These are phyloP conservation scores for Endothia cerciana DNA, from an alignment of 2,329 filamentous ascomycete genomes.

Conservation along the genomic window DNA sequence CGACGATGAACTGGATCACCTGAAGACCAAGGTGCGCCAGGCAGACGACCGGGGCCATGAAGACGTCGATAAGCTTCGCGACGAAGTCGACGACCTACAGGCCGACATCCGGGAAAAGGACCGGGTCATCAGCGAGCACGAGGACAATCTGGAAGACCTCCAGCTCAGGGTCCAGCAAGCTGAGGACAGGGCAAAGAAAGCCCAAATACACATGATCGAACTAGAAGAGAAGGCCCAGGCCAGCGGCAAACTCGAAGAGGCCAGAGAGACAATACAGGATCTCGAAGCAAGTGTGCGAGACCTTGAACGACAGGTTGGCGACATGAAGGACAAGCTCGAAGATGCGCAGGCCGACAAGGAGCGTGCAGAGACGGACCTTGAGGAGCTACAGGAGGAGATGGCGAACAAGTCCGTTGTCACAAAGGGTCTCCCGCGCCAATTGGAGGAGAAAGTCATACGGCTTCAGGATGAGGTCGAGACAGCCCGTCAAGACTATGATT, in stretches of 20 bases:
- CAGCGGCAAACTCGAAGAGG: slow-evolving; percentile 57
- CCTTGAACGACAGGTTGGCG: slow-evolving; percentile 58
- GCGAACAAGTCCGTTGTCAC: slow-evolving; percentile 78
- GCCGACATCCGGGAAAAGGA: slow-evolving; percentile 61
- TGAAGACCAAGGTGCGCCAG: slow-evolving; percentile 59
- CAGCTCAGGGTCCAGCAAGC: slow-evolving; percentile 52
- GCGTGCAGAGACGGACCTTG: slow-evolving; percentile 61
- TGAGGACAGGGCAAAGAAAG: slow-evolving; percentile 62
- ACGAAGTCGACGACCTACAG: slow-evolving; percentile 60
- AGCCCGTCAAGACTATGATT: slow-evolving; percentile 51
- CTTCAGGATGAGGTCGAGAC: slow-evolving; percentile 69
- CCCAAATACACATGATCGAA: slow-evolving; percentile 54
- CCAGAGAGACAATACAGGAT: slow-evolving; percentile 61
- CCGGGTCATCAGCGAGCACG: slow-evolving; percentile 58
- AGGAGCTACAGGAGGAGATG: slow-evolving; percentile 76
- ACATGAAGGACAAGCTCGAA: slow-evolving; percentile 58
- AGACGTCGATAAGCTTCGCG: slow-evolving; percentile 44
- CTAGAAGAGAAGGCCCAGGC: slow-evolving; percentile 61
- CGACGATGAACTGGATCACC: slow-evolving; percentile 73
- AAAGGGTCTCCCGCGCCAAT: slow-evolving; percentile 73
- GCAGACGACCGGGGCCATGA: slow-evolving; percentile 48
- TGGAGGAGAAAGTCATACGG: slow-evolving; percentile 70
- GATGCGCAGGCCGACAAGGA: slow-evolving; percentile 59
- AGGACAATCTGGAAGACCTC: slow-evolving; percentile 56
- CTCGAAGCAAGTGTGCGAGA: slow-evolving; percentile 59